Evolutionary conservation across 148 eudicot species (phyloP).

Genomic region (Polygonum aviculare): DNA sequence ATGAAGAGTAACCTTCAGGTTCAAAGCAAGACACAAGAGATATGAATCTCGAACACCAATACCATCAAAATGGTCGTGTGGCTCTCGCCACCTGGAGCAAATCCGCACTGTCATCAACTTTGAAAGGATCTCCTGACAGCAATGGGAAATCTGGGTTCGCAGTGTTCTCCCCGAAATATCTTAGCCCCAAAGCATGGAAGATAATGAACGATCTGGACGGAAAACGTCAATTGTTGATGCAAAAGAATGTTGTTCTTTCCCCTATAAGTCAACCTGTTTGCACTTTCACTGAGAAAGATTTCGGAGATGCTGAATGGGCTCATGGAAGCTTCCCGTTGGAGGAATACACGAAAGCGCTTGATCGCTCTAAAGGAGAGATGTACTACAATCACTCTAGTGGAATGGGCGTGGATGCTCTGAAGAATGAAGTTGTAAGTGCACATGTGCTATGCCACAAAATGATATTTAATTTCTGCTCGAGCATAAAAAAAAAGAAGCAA

Average conservation of each 20-base stretch:
- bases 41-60: too few relatives aligned
- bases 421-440: conserved; percentile 52
- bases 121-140: conserved; percentile 45
- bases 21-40: too few relatives aligned
- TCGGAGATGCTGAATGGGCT: conserved; percentile 66
- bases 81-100: conserved; percentile 73
- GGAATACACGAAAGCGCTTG: conserved; percentile 77
- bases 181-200: conserved; percentile 58
- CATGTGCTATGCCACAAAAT: background rate
- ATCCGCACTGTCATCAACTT: conserved; percentile 31
- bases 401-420: conserved; percentile 63
- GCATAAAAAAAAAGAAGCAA: background rate
- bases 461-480: background rate
- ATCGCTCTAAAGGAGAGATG: conserved; percentile 80
- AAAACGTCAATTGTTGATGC: conserved; percentile 23
- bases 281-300: conserved; percentile 48
- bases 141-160: conserved; percentile 74
- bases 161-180: conserved; percentile 65
- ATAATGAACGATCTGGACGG: conserved; percentile 31
- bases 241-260: conserved; percentile 24
- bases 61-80: conserved; percentile 49
- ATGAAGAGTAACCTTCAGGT: too few relatives aligned
- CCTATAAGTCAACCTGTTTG: conserved; percentile 57
- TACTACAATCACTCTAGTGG: conserved; percentile 86
- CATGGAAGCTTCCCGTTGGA: conserved; percentile 93